Conservation (phyloP, 1,139 yeast species). For the Komagataea norvegica region DNA sequence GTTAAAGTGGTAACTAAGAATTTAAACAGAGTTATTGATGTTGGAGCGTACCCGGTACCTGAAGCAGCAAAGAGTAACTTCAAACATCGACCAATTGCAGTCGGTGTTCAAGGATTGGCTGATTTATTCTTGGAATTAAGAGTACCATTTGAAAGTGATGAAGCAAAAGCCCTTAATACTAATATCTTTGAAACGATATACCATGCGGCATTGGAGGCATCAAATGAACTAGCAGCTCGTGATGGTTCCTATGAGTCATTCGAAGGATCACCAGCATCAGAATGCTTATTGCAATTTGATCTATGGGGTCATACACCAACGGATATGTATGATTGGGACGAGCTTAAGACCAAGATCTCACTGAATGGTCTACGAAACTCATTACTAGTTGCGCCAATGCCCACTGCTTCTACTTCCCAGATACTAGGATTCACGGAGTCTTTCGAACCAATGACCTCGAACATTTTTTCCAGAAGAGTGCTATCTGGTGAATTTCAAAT, state of each 20-base stretch:
- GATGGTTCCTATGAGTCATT: conserved; percentile 65
- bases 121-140: conserved; percentile 73
- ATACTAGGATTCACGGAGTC: conserved; percentile 86
- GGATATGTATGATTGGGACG: conserved; percentile 61
- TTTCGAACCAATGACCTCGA: conserved; percentile 87
- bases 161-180: conserved; percentile 65
- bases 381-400: conserved; percentile 87
- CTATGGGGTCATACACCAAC: conserved; percentile 51
- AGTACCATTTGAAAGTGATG: conserved; percentile 72
- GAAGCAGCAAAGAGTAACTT: conserved; percentile 65
- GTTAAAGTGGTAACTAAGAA: conserved; percentile 70
- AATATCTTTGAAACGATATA: conserved; percentile 88
- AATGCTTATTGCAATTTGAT: conserved; percentile 75
- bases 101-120: conserved; percentile 90
- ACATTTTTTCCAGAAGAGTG: conserved; percentile 80
- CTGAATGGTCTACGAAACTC: conserved; percentile 75
- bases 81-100: conserved; percentile 78
- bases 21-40: conserved; percentile 72
- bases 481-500: conserved; percentile 85
- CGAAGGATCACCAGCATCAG: conserved; percentile 76
- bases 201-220: conserved; percentile 80
- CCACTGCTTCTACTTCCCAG: conserved; percentile 93
- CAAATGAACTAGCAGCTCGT: conserved; percentile 62
- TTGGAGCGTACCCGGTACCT: conserved; percentile 70
- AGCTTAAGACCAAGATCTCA: conserved; percentile 51